A percentile compares a stretch with the other conserved stretches of the same genome.
Evolutionary conservation across 2,329 filamentous ascomycete species (phyloP).

Genomic region (Exophiala viscosa): DNA sequence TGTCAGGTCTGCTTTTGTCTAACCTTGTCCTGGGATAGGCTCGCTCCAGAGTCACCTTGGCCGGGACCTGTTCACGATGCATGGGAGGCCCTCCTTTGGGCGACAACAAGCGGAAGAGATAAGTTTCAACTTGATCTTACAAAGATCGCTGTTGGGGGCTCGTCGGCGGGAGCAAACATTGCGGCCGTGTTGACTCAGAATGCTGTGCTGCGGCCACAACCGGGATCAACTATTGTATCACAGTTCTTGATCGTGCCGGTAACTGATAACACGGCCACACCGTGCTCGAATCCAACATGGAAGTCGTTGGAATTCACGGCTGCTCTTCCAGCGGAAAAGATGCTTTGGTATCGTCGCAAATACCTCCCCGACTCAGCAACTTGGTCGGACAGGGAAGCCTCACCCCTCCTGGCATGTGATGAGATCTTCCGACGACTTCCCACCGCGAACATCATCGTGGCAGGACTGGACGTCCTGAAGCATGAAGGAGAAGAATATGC

Average conservation of each 20-base stretch:
- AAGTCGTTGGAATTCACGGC: constrained; percentile 50
- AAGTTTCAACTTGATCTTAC: constrained; percentile 40
- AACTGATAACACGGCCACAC: constrained; percentile 54
- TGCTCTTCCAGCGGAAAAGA: constrained; percentile 54
- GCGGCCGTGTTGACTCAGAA: constrained; percentile 54
- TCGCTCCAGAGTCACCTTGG: constrained; percentile 56
- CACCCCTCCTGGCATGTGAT: constrained; percentile 48
- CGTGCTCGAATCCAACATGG: constrained; percentile 47
- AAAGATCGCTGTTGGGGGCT: constrained; percentile 49
- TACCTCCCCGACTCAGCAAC: constrained; percentile 51
- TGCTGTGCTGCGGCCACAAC: constrained; percentile 34
- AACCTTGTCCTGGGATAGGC: constrained; percentile 34
- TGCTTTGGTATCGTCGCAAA: constrained; percentile 59
- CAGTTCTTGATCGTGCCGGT: constrained; percentile 58
- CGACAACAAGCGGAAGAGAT: constrained; percentile 25
- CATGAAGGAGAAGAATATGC: constrained; percentile 53
- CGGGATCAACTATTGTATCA: constrained; percentile 25
- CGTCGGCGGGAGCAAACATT: constrained; percentile 53
- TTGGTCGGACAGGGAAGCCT: constrained; percentile 52
- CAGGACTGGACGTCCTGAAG: constrained; percentile 55
- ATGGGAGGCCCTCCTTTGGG: constrained; percentile 55
- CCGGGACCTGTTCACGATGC: constrained; percentile 57
- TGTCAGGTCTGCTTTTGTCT: constrained; percentile 1
- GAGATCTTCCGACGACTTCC: constrained; percentile 51
- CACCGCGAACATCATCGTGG: constrained; percentile 51